Evolutionary conservation across 768 basidiomycete species (phyloP), one percentile per base, ranked within the genome.

Genomic region (Trichaptum fuscoviolaceum): DNA sequence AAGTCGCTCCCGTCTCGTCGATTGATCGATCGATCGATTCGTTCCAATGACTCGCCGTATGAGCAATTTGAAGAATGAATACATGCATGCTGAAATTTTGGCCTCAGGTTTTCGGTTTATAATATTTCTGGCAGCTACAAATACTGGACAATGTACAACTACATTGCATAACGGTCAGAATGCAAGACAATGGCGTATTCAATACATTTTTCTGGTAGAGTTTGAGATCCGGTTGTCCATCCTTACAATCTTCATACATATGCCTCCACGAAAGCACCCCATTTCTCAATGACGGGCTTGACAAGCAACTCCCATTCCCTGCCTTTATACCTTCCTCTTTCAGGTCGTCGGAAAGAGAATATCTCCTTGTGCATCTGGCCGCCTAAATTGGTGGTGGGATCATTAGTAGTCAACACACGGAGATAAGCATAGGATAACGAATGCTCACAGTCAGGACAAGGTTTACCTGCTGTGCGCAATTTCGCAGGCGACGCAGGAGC

Each of bases 271-370:
- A 91, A 94, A 27, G 67, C 78, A 1, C 89, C 92, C 92, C 92
- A 94, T 63, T 85, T 85, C 73, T 90, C 85, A 63, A 94, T 84
- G 6, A 93, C 85, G 57, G 90, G 90, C 69, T 85, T 86, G 52
- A 94, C 89, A 34, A 93, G 81, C 15, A 75, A 67, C 64, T 92
- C 88, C 88, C 89, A 93, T 75, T 93, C 93, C 68, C 80, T 84
- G 7, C 86, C 87, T 67, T 83, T 80, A 70, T 86, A 83, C 35
- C 66, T 73, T 0, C 90, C 90, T 9, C 72, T 75, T 52, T 73
- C 77, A 63, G 86, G 82, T 58, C 87, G 83, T 58, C 77, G 76
- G 71, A 95, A 92, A 52, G 88, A 78, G 73, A 95, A 95, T 20
- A 95, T 92, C 72, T 95, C 93, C 71, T 85, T 86, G 74, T 95